Evolutionary conservation across 2,329 filamentous ascomycete species (phyloP).

Genomic region (Amesomyces nigricolor): DNA sequence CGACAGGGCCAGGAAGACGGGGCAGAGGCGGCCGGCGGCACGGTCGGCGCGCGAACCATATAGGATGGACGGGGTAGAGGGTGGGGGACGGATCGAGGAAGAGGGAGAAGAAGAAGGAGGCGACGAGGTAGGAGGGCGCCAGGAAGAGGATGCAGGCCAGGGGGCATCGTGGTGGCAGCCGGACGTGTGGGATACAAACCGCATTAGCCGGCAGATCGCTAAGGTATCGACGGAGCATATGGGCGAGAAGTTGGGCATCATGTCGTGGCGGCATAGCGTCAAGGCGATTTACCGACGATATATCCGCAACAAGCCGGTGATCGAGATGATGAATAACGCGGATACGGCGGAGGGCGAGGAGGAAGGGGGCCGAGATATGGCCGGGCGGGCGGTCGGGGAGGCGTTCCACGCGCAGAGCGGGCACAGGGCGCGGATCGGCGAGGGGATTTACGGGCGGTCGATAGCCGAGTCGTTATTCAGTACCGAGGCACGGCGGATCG

Average conservation of each 20-base stretch:
- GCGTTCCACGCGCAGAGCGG: too few relatives aligned
- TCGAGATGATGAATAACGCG: not conserved
- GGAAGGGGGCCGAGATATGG: too few relatives aligned
- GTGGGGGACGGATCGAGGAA: not conserved
- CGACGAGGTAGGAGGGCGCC: too few relatives aligned
- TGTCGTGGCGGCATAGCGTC: slow-evolving; percentile 3
- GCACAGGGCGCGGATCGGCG: slow-evolving; percentile 9
- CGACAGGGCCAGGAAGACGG: not conserved
- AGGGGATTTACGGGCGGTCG: slow-evolving; percentile 16
- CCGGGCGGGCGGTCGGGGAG: too few relatives aligned
- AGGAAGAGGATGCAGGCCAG: not conserved
- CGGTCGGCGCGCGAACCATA: not conserved
- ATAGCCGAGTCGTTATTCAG: slow-evolving; percentile 5
- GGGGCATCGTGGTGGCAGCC: not conserved
- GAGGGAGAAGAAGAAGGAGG: not conserved
- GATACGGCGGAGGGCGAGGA: too few relatives aligned
- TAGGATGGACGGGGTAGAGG: not conserved
- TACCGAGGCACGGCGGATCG: slow-evolving; percentile 5
- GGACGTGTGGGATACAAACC: slow-evolving; percentile 10
- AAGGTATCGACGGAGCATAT: slow-evolving; percentile 3
- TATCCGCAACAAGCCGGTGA: slow-evolving; percentile 2
- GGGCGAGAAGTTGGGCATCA: slow-evolving; percentile 11
- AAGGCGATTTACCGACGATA: slow-evolving; percentile 13
- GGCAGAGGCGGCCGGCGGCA: not conserved
- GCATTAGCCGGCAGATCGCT: slow-evolving; percentile 7